Base-by-base conservation (phyloP, 306 rosid species). In the Fagus sylvatica region DNA sequence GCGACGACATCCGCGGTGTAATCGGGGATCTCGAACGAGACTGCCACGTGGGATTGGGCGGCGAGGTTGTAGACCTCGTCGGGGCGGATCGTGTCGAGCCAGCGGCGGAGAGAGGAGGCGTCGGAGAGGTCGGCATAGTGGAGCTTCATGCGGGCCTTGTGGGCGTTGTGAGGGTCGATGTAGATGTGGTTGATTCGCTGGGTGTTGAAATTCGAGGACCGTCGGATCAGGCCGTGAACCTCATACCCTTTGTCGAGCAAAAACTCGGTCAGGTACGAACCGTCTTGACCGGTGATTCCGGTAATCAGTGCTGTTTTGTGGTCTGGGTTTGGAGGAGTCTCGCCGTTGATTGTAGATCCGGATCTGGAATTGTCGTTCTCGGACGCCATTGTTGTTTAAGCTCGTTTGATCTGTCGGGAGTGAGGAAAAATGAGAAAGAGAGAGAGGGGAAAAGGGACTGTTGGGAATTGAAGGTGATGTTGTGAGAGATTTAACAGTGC, bases 21-120 rank as follows among this genome's bases (percentile, higher is more conserved):
- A 74, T 96, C 99, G 0, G 99, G 99, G 91, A 93, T 93, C 91
- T 96, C 98, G 80, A 96, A 96, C 7, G 98, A 96, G 51, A 96
- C 99, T 2, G 98, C 99, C 28, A 96, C 99, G 75, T 96, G 99
- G 2, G 99, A 96, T 78, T 96, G 98, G 37, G 99, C 98, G 12
- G 99, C 98, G 79, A 96, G 99, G 66, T 96, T 96, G 91, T 93
- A 96, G 51, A 96, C 97, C 90, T 93, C 98, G 49, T 93, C 97
- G 69, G 99, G 99, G 56, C 51, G 90, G 74, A 96, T 86, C 11
- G 85, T 89, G 79, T 96, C 99, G 82, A 96, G 86, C 98, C 99
- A 93, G 28, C 99, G 94, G 65, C 99, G 99, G 78, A 96, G 99
- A 17, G 99, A 96, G 49, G 99, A 96, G 71, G 99, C 98, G 75